Base-by-base conservation (phyloP, 805 yeast genomes). In the Sporopachydermia quercuum region DNA sequence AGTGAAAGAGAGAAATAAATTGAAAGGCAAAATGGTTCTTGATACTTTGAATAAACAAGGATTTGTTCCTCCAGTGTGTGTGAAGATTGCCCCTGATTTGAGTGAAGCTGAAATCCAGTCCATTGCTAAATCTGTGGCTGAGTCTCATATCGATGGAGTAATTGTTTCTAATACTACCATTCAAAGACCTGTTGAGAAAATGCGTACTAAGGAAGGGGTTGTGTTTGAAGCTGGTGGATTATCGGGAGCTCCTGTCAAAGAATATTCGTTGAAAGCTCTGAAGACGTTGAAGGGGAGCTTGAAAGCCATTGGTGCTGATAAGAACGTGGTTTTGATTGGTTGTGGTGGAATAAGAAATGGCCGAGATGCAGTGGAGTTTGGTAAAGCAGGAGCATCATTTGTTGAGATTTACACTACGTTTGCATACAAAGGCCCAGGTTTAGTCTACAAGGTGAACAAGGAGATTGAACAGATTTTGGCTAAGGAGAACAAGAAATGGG, bases 321-420 rank as follows among this genome's bases (percentile, higher is more conserved):
- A 80, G 1, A 68, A 74, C 40, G 58, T 86, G 46, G 81, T 86
- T 2, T 67, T 89, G 35, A 71, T 89, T 47, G 97, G 97, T 23
- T 86, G 96, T 60, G 97, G 97, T 42, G 97, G 97, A 47, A 85
- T 89, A 48, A 66, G 79, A n/a, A 61, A 66, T 16, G 97, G 95
- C 41, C 67, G 75, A 47, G 97, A 89, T 54, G 96, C 87, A 0
- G 62, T 87, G 38, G 96, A 87, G 48, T 89, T 78, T 58, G 95
- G 91, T 23, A 75, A 74, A 52, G 94, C 96, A 1, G 97, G 97
- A 42, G 97, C 97, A 11, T 70, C 80, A n/a, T 82, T 77, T 55
- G 75, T 89, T 38, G 82, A 89, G 58, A 57, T 86, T 40, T 85
- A 86, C 62, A 87, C 97, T 2, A 76, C 93, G 1, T 83, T 83